Conservation (phyloP, 176 grass and related monocot species). For the Poa pratensis region DNA sequence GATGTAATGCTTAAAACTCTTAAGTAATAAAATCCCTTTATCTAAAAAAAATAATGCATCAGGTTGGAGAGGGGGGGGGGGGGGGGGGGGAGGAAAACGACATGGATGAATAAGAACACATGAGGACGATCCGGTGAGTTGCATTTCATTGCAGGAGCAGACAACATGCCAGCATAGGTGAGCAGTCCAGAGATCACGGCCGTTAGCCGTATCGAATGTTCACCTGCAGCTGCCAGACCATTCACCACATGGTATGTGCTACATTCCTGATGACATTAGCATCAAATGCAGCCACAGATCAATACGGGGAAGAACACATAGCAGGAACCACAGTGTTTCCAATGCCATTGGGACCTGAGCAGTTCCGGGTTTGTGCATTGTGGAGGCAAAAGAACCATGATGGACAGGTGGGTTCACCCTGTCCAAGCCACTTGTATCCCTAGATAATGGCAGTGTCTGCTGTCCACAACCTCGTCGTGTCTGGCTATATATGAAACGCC, state of each 20-base stretch:
- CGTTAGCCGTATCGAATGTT: neutral
- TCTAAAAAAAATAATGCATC: too few species aligned
- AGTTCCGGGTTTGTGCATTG: neutral
- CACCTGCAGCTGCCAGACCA: constrained; percentile 38
- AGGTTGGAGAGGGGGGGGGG: constrained; percentile 4
- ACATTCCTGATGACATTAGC: neutral
- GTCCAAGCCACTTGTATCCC: neutral
- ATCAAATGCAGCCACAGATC: too few species aligned
- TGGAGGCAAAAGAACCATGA: constrained; percentile 26
- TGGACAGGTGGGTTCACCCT: neutral
- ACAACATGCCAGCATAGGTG: constrained; percentile 27
- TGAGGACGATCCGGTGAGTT: constrained; percentile 24
- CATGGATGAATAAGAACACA: neutral
- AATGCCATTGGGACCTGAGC: neutral
- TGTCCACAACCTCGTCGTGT: constrained; percentile 3
- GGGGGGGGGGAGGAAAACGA: neutral
- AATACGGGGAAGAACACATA: too few species aligned
- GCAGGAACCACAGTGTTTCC: neutral
- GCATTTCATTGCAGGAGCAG: neutral
- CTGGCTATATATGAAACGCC: constrained; percentile 14
- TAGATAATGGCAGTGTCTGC: constrained; percentile 26
- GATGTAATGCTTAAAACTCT: too few species aligned
- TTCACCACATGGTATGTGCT: constrained; percentile 46
- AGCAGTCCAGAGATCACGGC: constrained; percentile 28
- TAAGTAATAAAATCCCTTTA: too few species aligned